A percentile compares a stretch with the other conserved stretches of the same genome.
Evolutionary conservation across 441 rosid genomes (phyloP).

Genomic region (Gossypium davidsonii): DNA sequence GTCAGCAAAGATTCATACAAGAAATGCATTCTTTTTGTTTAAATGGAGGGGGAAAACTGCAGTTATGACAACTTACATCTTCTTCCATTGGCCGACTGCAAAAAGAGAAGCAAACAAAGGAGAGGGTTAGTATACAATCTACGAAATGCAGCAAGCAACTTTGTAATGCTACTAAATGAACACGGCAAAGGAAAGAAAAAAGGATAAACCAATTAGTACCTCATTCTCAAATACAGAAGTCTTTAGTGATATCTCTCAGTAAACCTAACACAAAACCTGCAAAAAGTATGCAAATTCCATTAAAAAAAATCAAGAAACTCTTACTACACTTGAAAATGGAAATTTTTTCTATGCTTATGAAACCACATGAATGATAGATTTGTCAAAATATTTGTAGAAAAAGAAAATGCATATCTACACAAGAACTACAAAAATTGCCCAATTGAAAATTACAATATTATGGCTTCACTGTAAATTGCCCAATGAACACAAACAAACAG

Average conservation of each 20-base stretch:
- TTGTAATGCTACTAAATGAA: not conserved
- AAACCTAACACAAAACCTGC: not conserved
- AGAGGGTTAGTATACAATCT: not conserved
- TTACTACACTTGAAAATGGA: not conserved
- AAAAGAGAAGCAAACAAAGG: not conserved
- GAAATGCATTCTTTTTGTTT: not conserved
- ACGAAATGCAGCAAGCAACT: not conserved
- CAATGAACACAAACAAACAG: not conserved
- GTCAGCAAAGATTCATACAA: not conserved
- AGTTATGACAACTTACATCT: slow-evolving; percentile 37
- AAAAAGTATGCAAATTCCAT: not conserved
- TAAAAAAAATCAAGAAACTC: not conserved
- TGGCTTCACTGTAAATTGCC: not conserved
- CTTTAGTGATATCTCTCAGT: not conserved
- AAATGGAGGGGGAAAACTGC: not conserved
- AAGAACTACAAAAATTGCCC: not conserved
- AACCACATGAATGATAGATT: not conserved
- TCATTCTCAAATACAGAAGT: not conserved
- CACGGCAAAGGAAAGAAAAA: not conserved
- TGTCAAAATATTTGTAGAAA: not conserved
- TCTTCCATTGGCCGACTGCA: slow-evolving; percentile 67
- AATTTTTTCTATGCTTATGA: too few species aligned
- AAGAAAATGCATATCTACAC: not conserved
- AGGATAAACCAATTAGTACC: not conserved
- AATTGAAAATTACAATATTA: not conserved